Evolutionary conservation across 768 basidiomycete species (phyloP).

Genomic region (Xanthoconium stramineum): DNA sequence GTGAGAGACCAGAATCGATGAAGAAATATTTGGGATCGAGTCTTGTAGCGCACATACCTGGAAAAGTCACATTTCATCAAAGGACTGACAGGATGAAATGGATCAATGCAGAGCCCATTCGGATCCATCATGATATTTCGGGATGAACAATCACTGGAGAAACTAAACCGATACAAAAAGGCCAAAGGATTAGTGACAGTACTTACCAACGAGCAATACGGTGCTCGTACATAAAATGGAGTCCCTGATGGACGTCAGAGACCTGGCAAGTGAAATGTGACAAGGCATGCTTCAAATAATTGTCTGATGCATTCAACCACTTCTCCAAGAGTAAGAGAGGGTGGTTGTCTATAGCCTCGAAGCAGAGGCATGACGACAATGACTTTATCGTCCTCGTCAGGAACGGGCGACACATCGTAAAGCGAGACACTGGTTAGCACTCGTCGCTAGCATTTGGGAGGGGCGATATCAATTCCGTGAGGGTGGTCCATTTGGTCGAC

Average conservation of each 20-base stretch:
- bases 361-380: constrained; percentile 38
- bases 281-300: constrained; percentile 25
- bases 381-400: background rate
- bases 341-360: constrained; percentile 17
- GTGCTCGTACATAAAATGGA: too few relatives aligned
- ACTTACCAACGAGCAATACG: constrained; percentile 12
- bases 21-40: constrained; percentile 7
- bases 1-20: constrained; percentile 25
- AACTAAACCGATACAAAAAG: background rate
- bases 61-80: constrained; percentile 20
- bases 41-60: constrained; percentile 13
- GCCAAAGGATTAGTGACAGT: accelerated
- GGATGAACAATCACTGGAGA: constrained; percentile 24
- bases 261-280: accelerated
- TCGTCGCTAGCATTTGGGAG: background rate
- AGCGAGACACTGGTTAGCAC: constrained; percentile 35
- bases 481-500: constrained; percentile 15
- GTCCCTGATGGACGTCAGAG: background rate
- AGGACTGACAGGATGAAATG: constrained; percentile 26
- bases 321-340: constrained; percentile 25
- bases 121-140: constrained; percentile 36
- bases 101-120: constrained; percentile 20
- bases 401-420: constrained; percentile 20
- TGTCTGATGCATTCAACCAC: constrained; percentile 11
- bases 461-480: constrained; percentile 31